Conservation (phyloP, 2,329 filamentous ascomycete species). For the Xylariaceae sp. region DNA sequence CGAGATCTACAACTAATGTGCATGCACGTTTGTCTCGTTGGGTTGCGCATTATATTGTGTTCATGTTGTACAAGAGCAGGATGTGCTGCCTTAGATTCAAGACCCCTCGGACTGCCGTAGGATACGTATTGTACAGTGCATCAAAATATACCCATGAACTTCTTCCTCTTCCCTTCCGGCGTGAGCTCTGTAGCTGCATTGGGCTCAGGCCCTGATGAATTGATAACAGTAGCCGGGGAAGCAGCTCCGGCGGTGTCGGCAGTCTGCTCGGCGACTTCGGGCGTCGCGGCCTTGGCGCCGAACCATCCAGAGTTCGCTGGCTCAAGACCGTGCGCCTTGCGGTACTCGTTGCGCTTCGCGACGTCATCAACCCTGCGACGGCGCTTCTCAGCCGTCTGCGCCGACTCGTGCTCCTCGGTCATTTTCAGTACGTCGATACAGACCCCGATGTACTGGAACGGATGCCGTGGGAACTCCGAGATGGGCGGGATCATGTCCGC, state of each 20-base stretch:
- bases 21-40: conserved; percentile 1
- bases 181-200: conserved; percentile 15
- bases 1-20: conserved; percentile 1
- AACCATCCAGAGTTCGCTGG: conserved; percentile 34
- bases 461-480: conserved; percentile 72
- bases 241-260: conserved; percentile 1
- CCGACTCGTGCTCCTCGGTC: conserved; percentile 75
- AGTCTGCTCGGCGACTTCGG: conserved; percentile 25
- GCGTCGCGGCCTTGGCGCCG: conserved; percentile 34
- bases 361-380: conserved; percentile 82
- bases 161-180: conserved; percentile 65
- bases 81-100: neutral
- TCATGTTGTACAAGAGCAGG: conserved; percentile 23
- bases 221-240: conserved; percentile 16
- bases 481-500: conserved; percentile 77
- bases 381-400: conserved; percentile 73
- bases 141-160: conserved; percentile 85
- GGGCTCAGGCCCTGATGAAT: conserved; percentile 7
- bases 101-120: conserved; percentile 22
- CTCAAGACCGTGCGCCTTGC: conserved; percentile 84
- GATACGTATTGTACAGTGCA: conserved; percentile 2
- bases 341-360: conserved; percentile 83
- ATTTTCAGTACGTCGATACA: conserved; percentile 77
- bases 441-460: conserved; percentile 69
- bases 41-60: conserved; percentile 4